Evolutionary conservation across 2,329 filamentous ascomycete genomes (phyloP).

Genomic region (Arachnopeziza araneosa): DNA sequence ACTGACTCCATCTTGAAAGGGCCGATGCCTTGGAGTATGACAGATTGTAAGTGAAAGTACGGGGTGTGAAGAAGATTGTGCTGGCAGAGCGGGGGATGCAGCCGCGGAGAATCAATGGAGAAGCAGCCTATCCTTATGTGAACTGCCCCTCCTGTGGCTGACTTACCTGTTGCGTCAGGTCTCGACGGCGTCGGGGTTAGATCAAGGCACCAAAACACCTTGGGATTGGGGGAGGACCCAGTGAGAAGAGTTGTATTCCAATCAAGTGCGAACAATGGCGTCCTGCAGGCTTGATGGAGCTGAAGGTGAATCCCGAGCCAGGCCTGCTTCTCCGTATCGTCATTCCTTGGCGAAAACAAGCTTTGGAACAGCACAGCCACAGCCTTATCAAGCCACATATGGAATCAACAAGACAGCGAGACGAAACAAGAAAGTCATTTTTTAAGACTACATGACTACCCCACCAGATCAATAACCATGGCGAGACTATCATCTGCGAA

Average conservation of each 20-base stretch:
- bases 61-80: not conserved
- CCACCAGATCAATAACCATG: slow-evolving; percentile 13
- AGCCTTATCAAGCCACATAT: not conserved
- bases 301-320: not conserved
- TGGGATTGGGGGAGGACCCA: not conserved
- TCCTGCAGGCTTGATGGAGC: not conserved
- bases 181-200: not conserved
- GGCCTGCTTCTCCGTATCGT: not conserved
- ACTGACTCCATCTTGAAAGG: not conserved
- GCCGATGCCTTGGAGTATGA: not conserved
- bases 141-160: not conserved
- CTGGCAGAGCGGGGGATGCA: not conserved
- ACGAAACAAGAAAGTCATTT: not conserved
- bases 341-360: not conserved
- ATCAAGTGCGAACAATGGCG: not conserved
- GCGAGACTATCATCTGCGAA: slow-evolving; percentile 21
- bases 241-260: not conserved
- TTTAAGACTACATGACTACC: not conserved
- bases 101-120: not conserved
- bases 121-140: not conserved
- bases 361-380: not conserved
- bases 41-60: no score
- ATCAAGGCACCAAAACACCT: not conserved
- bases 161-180: not conserved
- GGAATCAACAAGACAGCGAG: not conserved